Evolutionary conservation across 2,329 filamentous ascomycete genomes (phyloP).

Genomic region (Botrytis tulipae): DNA sequence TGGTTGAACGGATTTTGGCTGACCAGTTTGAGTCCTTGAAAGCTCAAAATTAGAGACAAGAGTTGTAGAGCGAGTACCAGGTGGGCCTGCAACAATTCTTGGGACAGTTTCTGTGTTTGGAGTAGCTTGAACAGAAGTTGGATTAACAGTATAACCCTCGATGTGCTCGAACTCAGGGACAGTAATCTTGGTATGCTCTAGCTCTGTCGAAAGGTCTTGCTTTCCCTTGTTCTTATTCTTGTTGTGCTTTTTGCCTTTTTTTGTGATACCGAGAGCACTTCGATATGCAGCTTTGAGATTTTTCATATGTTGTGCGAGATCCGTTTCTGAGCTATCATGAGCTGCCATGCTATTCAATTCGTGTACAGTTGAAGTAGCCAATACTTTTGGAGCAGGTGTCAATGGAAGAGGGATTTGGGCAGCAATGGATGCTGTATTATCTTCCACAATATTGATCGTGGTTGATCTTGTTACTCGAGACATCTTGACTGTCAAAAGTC

Average conservation of each 20-base stretch:
- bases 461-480: conserved; percentile 37
- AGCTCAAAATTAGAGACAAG: not conserved
- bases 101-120: not conserved
- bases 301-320: conserved; percentile 34
- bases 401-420: conserved; percentile 27
- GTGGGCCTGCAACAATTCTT: conserved; percentile 5
- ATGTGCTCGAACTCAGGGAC: conserved; percentile 14
- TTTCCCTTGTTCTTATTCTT: conserved; percentile 33
- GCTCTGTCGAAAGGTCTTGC: conserved; percentile 20
- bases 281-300: conserved; percentile 39
- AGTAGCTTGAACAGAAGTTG: conserved; percentile 5
- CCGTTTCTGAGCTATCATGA: conserved; percentile 27
- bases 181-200: conserved; percentile 14
- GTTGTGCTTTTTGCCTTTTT: conserved; percentile 31
- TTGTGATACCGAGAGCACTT: conserved; percentile 34
- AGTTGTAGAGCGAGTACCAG: not conserved
- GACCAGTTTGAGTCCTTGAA: conserved; percentile 4
- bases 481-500: conserved; percentile 28
- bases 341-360: conserved; percentile 27
- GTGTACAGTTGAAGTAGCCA: conserved; percentile 26
- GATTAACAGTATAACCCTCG: conserved; percentile 17
- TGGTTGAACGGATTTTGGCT: not conserved
- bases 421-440: conserved; percentile 31
- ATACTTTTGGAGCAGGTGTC: conserved; percentile 23
- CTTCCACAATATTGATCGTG: conserved; percentile 36